A percentile compares a stretch with the other conserved stretches of the same genome.
Evolutionary conservation across 2,329 filamentous ascomycete species (phyloP).

Genomic region (Colletotrichum chlorophyti): DNA sequence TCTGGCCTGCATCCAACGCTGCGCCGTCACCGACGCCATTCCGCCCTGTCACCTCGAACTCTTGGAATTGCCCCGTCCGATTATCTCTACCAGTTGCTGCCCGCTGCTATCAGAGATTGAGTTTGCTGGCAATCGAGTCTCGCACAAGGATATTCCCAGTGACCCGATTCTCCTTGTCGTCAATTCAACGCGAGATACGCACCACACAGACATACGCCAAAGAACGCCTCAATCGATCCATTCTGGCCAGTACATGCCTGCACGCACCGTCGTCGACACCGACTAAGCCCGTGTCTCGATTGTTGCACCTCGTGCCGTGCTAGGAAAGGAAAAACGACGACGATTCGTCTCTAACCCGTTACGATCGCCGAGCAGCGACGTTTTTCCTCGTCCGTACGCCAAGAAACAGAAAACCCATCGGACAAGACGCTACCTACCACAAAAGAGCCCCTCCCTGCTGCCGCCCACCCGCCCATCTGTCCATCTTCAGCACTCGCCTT

Average conservation of each 20-base stretch:
- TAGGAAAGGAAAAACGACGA: slow-evolving; percentile 5
- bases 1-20: slow-evolving; percentile 16
- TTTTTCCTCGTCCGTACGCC: slow-evolving; percentile 13
- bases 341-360: slow-evolving; percentile 7
- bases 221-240: not conserved
- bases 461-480: not conserved
- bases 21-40: slow-evolving; percentile 6
- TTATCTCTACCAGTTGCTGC: slow-evolving; percentile 13
- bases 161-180: not conserved
- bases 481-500: slow-evolving; percentile 7
- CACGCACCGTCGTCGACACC: slow-evolving; percentile 10
- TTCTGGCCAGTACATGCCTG: slow-evolving; percentile 6
- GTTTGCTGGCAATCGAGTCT: slow-evolving; percentile 1
- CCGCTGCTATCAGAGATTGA: slow-evolving; percentile 6
- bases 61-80: not conserved
- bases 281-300: slow-evolving; percentile 17
- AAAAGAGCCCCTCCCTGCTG: slow-evolving; percentile 15
- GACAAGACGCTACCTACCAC: slow-evolving; percentile 5
- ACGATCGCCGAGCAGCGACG: slow-evolving; percentile 3
- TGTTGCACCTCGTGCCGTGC: slow-evolving; percentile 3
- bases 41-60: slow-evolving; percentile 5
- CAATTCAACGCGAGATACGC: not conserved
- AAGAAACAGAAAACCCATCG: slow-evolving; percentile 4
- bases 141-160: slow-evolving; percentile 18
- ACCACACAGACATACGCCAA: too few species aligned